Conservation (phyloP, 768 basidiomycete genomes). For the Neoboletus subvelutipes region DNA sequence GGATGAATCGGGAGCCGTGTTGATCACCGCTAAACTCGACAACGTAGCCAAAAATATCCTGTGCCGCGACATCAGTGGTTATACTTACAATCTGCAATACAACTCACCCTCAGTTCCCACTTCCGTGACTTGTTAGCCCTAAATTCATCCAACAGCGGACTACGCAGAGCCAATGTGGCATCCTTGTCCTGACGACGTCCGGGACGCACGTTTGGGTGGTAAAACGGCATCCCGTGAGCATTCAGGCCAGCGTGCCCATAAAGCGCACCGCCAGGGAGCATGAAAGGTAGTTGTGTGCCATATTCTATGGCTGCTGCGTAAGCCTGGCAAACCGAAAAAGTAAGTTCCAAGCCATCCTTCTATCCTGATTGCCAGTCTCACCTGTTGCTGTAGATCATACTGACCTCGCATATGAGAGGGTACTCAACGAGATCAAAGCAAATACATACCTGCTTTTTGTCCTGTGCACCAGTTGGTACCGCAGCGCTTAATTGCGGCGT, state of each 20-base stretch:
- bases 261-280: constrained; percentile 43
- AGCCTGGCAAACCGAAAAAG: constrained; percentile 25
- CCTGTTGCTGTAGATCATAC: constrained; percentile 50
- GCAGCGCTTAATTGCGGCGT: constrained; percentile 46
- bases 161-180: constrained; percentile 47
- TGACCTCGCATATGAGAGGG: constrained; percentile 20
- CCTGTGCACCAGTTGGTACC: constrained; percentile 39
- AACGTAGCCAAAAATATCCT: constrained; percentile 86
- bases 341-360: neutral
- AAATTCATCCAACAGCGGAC: constrained; percentile 81
- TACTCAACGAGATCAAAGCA: constrained; percentile 4
- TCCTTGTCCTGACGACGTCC: constrained; percentile 47
- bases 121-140: constrained; percentile 72
- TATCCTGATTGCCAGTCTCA: constrained; percentile 29
- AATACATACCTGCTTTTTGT: constrained; percentile 60
- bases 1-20: constrained; percentile 97
- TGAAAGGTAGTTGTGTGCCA: constrained; percentile 43
- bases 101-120: constrained; percentile 77
- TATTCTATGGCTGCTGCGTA: constrained; percentile 52
- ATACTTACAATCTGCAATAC: neutral
- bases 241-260: constrained; percentile 41
- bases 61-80: constrained; percentile 5
- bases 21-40: constrained; percentile 94
- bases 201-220: constrained; percentile 42
- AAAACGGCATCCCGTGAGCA: constrained; percentile 36